Base-by-base conservation (phyloP, 2,329 filamentous ascomycete genomes). In the Juglanconis juglandina region DNA sequence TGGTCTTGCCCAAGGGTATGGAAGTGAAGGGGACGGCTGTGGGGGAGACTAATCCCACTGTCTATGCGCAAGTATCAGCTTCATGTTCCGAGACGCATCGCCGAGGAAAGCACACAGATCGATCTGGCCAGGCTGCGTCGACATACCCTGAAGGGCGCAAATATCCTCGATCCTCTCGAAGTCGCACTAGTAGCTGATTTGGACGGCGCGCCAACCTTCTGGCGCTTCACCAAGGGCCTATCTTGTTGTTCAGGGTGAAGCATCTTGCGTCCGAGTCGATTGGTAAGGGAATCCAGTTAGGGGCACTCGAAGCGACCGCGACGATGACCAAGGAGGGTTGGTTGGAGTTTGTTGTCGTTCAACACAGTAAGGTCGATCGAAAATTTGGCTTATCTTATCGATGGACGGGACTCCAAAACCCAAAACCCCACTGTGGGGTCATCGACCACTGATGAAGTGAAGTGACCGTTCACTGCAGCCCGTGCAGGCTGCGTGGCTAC, bases 21-120 rank as follows among this genome's bases (percentile, higher is more conserved):
- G 90, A 89, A 2, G 94, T 93, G 71, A 99, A 98, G 0, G 95
- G 94, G 0, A 97, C 92, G 53, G 81, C 77, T 2, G 94, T 97
- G 0, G 95, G 92, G 5, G 95, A 97, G 2, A 99, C 92, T 37
- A 99, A 82, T 14, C 95, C 95, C 66, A 99, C 85, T 51, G 94
- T 97, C 91, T 96, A 71, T 50, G n/a, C 5, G 34, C 52, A 32
- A 24, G 11, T 24, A 8, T 64, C 49, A 64, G 54, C n/a, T 39
- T 14, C 32, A 42, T 9, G n/a, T 35, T 35, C 10, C 35, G 8
- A 24, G 47, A 47, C 5, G 35, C 24, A 39, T 13, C 24, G 24
- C 24, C 24, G 24, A 24, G 1, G 2, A 24, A 24, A 24, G 24
- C 24, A 24, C 17, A 33, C 56, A 8, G 10, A n/a, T n/a, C 49